These are phyloP conservation scores for Xylariaceae sp. DNA, from an alignment of 2,329 filamentous ascomycete genomes.

Conservation along the genomic window DNA sequence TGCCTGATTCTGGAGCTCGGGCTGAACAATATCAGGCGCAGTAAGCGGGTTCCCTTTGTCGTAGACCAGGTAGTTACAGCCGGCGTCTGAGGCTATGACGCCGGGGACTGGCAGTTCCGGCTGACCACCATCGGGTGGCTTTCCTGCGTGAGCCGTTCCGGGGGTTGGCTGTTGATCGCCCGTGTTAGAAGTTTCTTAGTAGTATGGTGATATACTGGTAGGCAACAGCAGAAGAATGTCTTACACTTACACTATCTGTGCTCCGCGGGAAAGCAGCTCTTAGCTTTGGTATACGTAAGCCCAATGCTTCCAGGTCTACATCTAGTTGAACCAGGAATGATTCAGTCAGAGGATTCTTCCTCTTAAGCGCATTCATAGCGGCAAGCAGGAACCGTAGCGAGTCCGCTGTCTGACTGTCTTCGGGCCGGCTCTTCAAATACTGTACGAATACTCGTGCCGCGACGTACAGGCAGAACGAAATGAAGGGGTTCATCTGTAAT, in stretches of 20 bases:
- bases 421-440: constrained; percentile 89
- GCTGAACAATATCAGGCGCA: constrained; percentile 40
- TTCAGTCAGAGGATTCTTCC: constrained; percentile 85
- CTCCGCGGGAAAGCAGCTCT: constrained; percentile 54
- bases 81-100: constrained; percentile 4
- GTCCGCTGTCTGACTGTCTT: constrained; percentile 74
- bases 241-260: constrained; percentile 47
- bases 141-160: constrained; percentile 1
- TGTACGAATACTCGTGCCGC: constrained; percentile 92
- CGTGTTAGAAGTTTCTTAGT: neutral
- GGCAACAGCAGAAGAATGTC: neutral
- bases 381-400: constrained; percentile 87
- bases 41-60: constrained; percentile 40
- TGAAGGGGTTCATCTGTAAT: constrained; percentile 85
- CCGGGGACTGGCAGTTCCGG: too few relatives aligned
- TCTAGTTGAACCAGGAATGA: constrained; percentile 93
- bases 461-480: constrained; percentile 95
- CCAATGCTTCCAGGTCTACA: constrained; percentile 78
- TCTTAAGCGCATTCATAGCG: constrained; percentile 86
- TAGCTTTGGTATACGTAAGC: constrained; percentile 58
- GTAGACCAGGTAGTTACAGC: constrained; percentile 17
- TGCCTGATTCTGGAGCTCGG: constrained; percentile 24
- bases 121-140: too few relatives aligned
- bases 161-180: constrained; percentile 33
- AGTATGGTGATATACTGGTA: neutral